Percentiles rank a stretch among this genome's conserved stretches.
phyloP scores from a whole-genome alignment of 148 eudicot species.

The Rheum nobile region DNA sequence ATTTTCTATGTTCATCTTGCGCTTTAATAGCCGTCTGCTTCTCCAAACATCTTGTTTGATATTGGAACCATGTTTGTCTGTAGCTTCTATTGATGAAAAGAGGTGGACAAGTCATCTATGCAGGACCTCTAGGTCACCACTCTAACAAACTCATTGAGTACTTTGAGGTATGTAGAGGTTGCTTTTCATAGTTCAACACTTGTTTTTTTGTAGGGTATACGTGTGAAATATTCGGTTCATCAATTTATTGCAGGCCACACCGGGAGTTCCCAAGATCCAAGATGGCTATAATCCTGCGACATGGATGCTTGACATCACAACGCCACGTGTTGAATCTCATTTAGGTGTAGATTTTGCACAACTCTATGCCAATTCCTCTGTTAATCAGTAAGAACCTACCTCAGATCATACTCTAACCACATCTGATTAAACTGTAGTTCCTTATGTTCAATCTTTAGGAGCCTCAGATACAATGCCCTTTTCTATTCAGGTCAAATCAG shows the following conservation, averaged over 20 bases:
- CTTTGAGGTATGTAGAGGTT: constrained; percentile 35
- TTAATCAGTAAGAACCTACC: constrained; percentile 31
- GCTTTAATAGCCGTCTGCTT: background rate
- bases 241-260: constrained; percentile 28
- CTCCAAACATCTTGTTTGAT: background rate
- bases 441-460: background rate
- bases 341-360: constrained; percentile 45
- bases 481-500: constrained; percentile 37
- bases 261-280: constrained; percentile 38
- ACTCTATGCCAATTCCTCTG: constrained; percentile 36
- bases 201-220: background rate
- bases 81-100: constrained; percentile 72
- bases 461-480: background rate
- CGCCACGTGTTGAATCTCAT: constrained; percentile 33
- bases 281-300: constrained; percentile 71
- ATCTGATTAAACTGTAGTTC: background rate
- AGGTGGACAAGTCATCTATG: constrained; percentile 69
- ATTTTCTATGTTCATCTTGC: background rate
- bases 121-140: constrained; percentile 52
- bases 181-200: background rate
- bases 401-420: background rate
- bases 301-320: constrained; percentile 64
- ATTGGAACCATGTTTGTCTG: constrained; percentile 7
- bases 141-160: constrained; percentile 54
- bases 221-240: background rate